Conservation (phyloP, 208 protist genomes). For the Strigomonas oncopelti region DNA sequence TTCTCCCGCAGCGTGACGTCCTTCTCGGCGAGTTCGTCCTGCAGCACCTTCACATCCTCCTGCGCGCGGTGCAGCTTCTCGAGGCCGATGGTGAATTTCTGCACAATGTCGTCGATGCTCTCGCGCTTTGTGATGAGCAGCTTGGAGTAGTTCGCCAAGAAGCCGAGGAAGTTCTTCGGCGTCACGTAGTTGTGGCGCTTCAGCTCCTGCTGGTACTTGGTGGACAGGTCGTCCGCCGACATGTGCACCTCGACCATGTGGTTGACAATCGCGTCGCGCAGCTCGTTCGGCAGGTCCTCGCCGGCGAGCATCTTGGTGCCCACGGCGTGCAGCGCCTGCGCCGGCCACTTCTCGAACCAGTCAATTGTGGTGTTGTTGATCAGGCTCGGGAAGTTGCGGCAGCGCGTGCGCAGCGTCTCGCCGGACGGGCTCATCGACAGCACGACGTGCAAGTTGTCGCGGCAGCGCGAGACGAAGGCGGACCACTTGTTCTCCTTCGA, state of each 20-base stretch:
- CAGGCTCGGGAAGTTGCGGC: conserved; percentile 97
- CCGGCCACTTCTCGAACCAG: conserved; percentile 99
- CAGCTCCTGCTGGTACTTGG: conserved; percentile 87
- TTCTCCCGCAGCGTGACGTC: conserved; percentile 94
- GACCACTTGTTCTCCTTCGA: conserved; percentile 97
- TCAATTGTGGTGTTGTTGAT: conserved; percentile 99
- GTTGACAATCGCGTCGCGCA: conserved; percentile 80
- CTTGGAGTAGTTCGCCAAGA: conserved; percentile 94
- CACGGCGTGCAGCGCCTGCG: conserved; percentile 95
- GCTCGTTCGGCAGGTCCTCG: conserved; percentile 87
- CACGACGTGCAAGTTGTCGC: conserved; percentile 98
- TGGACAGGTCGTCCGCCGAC: conserved; percentile 82
- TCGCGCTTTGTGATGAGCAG: conserved; percentile 92
- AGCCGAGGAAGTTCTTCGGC: conserved; percentile 99
- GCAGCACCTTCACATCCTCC: conserved; percentile 94
- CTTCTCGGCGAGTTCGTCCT: conserved; percentile 92
- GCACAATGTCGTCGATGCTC: conserved; percentile 91
- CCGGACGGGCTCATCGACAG: conserved; percentile 98
- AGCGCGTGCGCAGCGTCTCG: conserved; percentile 93
- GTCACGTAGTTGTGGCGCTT: conserved; percentile 98
- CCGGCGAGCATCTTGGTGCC: conserved; percentile 80
- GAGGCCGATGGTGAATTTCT: conserved; percentile 96
- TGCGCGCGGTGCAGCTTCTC: conserved; percentile 94
- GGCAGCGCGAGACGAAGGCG: conserved; percentile 96
- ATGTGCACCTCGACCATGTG: conserved; percentile 97